Percentiles rank a stretch among this genome's conserved stretches.
phyloP scores from a whole-genome alignment of 1,284 basidiomycete genomes.

The Apiotrichum porosum region DNA sequence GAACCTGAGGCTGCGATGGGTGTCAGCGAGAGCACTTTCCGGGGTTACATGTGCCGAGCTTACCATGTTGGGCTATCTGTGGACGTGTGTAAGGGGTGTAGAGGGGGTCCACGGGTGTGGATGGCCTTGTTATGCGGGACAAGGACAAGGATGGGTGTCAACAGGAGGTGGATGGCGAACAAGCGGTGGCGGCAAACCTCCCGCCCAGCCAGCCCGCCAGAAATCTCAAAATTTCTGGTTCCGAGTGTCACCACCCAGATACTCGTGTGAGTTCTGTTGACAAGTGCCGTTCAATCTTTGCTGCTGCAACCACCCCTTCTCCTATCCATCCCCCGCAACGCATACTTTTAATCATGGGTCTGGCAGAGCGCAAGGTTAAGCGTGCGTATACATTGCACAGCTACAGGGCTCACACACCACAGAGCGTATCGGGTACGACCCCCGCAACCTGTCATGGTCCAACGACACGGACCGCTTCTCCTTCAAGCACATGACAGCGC shows the following conservation, averaged over 20 bases:
- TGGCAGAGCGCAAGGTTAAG: conserved; percentile 48
- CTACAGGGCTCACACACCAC: conserved; percentile 2
- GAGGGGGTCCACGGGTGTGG: conserved; percentile 1
- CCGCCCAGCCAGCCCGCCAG: no score
- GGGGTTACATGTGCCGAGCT: not conserved
- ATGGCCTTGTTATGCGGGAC: conserved; percentile 5
- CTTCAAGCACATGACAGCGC: conserved; percentile 47
- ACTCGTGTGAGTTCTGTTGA: conserved; percentile 15
- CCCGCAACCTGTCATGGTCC: conserved; percentile 49
- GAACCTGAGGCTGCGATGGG: conserved; percentile 39
- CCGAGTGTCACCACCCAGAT: conserved; percentile 6
- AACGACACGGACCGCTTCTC: conserved; percentile 48
- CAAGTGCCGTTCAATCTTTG: no score
- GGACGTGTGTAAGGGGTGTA: not conserved
- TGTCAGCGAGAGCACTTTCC: conserved; percentile 9
- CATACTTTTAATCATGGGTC: conserved; percentile 40
- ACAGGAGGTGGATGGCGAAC: not conserved
- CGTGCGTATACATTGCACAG: conserved; percentile 20
- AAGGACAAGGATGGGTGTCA: conserved; percentile 4
- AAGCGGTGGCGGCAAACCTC: no score
- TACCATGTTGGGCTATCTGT: conserved; percentile 23
- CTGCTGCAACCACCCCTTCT: conserved; percentile 1
- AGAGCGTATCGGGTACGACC: conserved; percentile 48
- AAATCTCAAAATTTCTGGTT: conserved; percentile 21
- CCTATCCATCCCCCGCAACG: not conserved